Conservation (phyloP, 495 filamentous ascomycete species). For the Penicillium atrosanguineum region DNA sequence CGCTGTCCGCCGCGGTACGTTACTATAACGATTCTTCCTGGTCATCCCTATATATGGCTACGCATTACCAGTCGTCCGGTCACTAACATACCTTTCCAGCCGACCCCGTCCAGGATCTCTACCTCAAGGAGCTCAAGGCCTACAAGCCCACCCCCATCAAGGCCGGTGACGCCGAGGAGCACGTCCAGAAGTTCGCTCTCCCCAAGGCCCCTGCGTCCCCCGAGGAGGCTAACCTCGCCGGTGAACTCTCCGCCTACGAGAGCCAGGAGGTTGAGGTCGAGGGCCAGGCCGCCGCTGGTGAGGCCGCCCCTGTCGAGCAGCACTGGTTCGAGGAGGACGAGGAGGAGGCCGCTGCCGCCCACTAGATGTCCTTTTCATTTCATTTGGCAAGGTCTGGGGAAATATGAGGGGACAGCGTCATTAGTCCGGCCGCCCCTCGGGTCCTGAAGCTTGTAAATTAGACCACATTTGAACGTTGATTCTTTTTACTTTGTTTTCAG, state of each 20-base stretch:
- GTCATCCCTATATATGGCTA: not conserved
- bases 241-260: slow-evolving; percentile 91
- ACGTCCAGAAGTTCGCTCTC: slow-evolving; percentile 81
- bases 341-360: slow-evolving; percentile 50
- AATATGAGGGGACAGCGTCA: slow-evolving; percentile 26
- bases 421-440: slow-evolving; percentile 30
- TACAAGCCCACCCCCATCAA: slow-evolving; percentile 88
- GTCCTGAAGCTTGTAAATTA: slow-evolving; percentile 49
- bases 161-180: slow-evolving; percentile 79
- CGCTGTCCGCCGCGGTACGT: slow-evolving; percentile 44
- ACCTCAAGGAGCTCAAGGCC: slow-evolving; percentile 87
- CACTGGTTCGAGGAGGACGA: slow-evolving; percentile 72
- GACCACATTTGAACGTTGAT: slow-evolving; percentile 41
- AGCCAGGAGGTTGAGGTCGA: slow-evolving; percentile 89
- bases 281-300: slow-evolving; percentile 64
- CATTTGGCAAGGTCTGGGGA: slow-evolving; percentile 33
- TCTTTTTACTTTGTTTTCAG: slow-evolving; percentile 22
- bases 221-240: slow-evolving; percentile 87
- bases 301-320: slow-evolving; percentile 57
- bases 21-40: not conserved
- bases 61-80: slow-evolving; percentile 2
- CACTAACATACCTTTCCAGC: slow-evolving; percentile 50
- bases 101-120: slow-evolving; percentile 95
- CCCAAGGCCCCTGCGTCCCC: slow-evolving; percentile 81
- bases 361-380: slow-evolving; percentile 36